phyloP scores from a whole-genome alignment of 371 early-diverging fungal genomes.

The Lichtheimia ornata region DNA sequence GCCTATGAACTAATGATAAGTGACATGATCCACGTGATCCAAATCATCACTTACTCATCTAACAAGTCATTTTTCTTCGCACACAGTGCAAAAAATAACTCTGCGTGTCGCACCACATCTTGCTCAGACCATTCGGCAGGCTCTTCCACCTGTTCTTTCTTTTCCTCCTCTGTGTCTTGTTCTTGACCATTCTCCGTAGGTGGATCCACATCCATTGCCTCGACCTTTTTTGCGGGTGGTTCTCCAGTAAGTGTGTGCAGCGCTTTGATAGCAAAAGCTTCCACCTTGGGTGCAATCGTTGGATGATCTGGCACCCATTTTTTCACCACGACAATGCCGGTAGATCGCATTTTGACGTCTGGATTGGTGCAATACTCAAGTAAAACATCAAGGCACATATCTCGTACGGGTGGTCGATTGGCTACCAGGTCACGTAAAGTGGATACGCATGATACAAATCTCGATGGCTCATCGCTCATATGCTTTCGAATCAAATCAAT shows the following conservation, averaged over 20 bases:
- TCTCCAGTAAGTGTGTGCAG: slow-evolving; percentile 38
- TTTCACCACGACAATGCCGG: slow-evolving; percentile 62
- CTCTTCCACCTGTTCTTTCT: slow-evolving; percentile 14
- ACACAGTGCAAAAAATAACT: slow-evolving; percentile 46
- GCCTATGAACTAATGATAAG: slow-evolving; percentile 25
- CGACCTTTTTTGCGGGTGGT: slow-evolving; percentile 20
- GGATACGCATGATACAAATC: slow-evolving; percentile 44
- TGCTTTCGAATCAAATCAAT: slow-evolving; percentile 31
- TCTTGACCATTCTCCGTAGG: no score
- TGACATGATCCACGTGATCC: no score
- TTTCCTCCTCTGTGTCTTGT: slow-evolving; percentile 5
- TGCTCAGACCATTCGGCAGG: slow-evolving; percentile 30
- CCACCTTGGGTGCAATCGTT: slow-evolving; percentile 45
- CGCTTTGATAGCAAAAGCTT: slow-evolving; percentile 51
- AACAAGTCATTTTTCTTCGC: slow-evolving; percentile 38
- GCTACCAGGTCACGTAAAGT: slow-evolving; percentile 38
- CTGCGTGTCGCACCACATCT: slow-evolving; percentile 41
- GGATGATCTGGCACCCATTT: slow-evolving; percentile 65
- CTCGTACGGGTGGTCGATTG: slow-evolving; percentile 30
- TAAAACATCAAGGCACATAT: slow-evolving; percentile 33
- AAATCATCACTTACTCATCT: slow-evolving; percentile 33
- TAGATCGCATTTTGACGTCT: slow-evolving; percentile 43
- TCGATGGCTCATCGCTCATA: slow-evolving; percentile 32
- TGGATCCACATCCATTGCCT: background rate
- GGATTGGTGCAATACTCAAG: slow-evolving; percentile 36